Evolutionary conservation across 2,329 filamentous ascomycete genomes (phyloP).

Genomic region (Colletotrichum sp.): DNA sequence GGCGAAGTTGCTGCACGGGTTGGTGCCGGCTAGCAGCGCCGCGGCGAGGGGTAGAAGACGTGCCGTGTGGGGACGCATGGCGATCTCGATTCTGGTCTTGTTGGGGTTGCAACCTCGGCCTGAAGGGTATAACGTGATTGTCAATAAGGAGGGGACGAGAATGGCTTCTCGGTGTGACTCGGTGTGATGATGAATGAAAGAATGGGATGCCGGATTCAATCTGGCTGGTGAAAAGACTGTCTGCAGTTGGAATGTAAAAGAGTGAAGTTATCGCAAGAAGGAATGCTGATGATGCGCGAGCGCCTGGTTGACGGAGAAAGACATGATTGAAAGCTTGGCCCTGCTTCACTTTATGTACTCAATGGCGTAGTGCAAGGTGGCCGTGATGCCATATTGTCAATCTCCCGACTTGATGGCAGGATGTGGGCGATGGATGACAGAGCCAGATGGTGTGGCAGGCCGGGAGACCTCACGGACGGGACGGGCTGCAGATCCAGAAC

Average conservation of each 20-base stretch:
- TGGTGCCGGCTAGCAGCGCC: background rate
- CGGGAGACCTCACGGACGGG: background rate
- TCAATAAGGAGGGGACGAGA: background rate
- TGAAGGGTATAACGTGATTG: background rate
- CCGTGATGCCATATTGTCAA: background rate
- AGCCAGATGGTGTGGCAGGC: background rate
- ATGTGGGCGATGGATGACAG: slow-evolving; percentile 1
- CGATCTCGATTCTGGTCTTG: background rate
- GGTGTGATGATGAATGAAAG: background rate
- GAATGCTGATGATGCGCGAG: background rate
- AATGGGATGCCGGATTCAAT: background rate
- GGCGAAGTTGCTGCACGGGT: background rate
- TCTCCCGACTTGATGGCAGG: background rate
- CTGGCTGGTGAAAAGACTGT: background rate
- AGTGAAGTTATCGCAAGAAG: background rate
- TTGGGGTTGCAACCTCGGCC: background rate
- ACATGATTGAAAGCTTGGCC: background rate
- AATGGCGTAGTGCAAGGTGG: background rate
- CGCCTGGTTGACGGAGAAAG: background rate
- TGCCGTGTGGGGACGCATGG: background rate
- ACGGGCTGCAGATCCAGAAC: background rate
- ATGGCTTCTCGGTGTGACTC: background rate
- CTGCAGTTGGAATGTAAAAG: background rate
- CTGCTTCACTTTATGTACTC: background rate
- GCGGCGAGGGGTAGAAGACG: background rate